Conservation (phyloP, 352 stramenopile genomes). For the Phytophthora cryptogea region DNA sequence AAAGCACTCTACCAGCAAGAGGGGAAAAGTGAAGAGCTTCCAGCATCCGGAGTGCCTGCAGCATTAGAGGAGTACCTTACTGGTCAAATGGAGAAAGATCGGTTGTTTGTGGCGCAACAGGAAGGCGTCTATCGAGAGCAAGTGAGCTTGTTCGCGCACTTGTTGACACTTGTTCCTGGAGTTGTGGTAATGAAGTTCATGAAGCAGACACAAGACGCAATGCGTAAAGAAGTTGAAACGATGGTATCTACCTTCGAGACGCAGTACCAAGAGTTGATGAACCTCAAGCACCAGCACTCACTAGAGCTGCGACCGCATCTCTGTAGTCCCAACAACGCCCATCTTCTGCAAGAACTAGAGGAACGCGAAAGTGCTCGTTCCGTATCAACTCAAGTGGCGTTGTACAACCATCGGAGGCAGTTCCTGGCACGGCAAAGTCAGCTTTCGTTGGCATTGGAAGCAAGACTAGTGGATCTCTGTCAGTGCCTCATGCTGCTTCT, state of each 20-base stretch:
- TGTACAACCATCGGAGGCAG: conserved; percentile 36
- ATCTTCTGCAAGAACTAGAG: conserved; percentile 57
- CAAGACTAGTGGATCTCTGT: conserved; percentile 51
- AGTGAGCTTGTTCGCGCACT: conserved; percentile 60
- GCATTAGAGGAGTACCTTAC: conserved; percentile 79
- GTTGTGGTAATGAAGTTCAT: conserved; percentile 47
- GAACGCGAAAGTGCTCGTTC: conserved; percentile 54
- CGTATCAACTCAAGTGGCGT: conserved; percentile 27
- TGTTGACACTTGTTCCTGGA: conserved; percentile 58
- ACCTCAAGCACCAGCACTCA: conserved; percentile 52
- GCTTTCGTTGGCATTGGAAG: conserved; percentile 49
- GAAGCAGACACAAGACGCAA: conserved; percentile 28
- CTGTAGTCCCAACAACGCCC: conserved; percentile 70
- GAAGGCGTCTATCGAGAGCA: conserved; percentile 62
- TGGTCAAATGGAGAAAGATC: conserved; percentile 65
- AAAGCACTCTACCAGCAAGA: conserved; percentile 58
- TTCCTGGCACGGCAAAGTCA: conserved; percentile 41
- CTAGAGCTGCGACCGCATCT: conserved; percentile 70
- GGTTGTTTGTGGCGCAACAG: conserved; percentile 53
- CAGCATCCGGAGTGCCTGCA: conserved; percentile 56
- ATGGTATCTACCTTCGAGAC: conserved; percentile 31
- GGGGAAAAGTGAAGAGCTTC: conserved; percentile 71
- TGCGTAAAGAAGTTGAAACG: conserved; percentile 15
- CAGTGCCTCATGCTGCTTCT: conserved; percentile 50
- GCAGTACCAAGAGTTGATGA: conserved; percentile 45